Evolutionary conservation across 139 green algal genomes (phyloP), one percentile per base, ranked within the genome.

Genomic region (Nannochloris sp.): DNA sequence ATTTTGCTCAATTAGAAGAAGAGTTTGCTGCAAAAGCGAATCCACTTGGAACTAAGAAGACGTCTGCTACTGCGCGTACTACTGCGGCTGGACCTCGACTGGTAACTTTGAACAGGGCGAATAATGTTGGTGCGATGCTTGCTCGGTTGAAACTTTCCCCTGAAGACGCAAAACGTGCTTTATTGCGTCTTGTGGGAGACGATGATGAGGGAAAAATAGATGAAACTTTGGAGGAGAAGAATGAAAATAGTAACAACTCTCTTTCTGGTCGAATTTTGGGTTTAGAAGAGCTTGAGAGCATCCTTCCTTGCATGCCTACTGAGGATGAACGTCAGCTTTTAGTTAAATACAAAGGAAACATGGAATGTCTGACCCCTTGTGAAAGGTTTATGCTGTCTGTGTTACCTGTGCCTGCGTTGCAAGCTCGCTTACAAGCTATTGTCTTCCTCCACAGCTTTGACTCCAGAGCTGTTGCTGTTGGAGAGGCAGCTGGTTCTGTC

Each of bases 61-160:
- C n/a, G n/a, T n/a, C n/a, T n/a, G n/a, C n/a, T n/a, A n/a, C n/a
- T n/a, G n/a, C 32, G 45, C 27, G 30, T 29, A 1, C 34, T 47
- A 6, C 25, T 32, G 35, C 46, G 1, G 35, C 47, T 3, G 42
- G 42, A 19, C 42, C 42, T 19, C 66, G 76, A 32, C 64, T 77
- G 30, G 54, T 73, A 23, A 23, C 45, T 14, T 66, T 71, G 54
- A 56, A 80, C 39, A 70, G 68, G n/a, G 53, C 56, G 15, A 58
- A 78, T 31, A 77, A 76, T 51, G 60, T 85, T 3, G 71, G 64
- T 13, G 68, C 74, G 25, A 36, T 76, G 4, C 31, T 83, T 45
- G 23, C 37, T 1, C 39, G 59, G 54, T 58, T 85, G 31, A 65
- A 75, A 65, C 51, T 81, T 62, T 25, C 61, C 3, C 46, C 71